phyloP scores from a whole-genome alignment of 225 moss, liverwort and hornwort species.

The Marchantia polymorpha region DNA sequence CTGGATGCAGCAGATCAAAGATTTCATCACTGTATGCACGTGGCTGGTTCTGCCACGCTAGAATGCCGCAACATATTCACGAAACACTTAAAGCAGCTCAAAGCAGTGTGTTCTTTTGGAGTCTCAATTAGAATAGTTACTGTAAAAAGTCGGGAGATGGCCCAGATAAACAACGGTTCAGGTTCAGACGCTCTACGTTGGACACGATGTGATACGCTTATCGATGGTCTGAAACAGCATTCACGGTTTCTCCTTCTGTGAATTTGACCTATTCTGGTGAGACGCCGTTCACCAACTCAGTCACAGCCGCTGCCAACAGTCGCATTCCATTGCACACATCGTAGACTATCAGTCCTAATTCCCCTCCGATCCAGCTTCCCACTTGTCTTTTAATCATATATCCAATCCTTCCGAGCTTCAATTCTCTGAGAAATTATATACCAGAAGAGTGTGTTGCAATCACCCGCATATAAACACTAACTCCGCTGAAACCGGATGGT shows the following conservation, averaged over 20 bases:
- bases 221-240: constrained; percentile 12
- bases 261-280: constrained; percentile 19
- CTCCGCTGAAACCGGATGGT: constrained; percentile 86
- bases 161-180: constrained; percentile 1
- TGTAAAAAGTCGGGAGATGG: constrained; percentile 12
- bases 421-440: constrained; percentile 49
- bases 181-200: not conserved
- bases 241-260: constrained; percentile 13
- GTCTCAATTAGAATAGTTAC: not conserved
- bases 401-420: constrained; percentile 24
- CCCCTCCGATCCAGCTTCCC: constrained; percentile 85
- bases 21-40: not conserved
- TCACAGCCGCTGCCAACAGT: constrained; percentile 48
- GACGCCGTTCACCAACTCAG: constrained; percentile 50
- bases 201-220: not conserved
- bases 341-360: constrained; percentile 73
- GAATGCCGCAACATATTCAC: not conserved
- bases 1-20: constrained; percentile 1
- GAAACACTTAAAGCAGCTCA: not conserved
- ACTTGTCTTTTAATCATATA: constrained; percentile 66
- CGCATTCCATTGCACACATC: constrained; percentile 72
- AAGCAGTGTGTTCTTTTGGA: not conserved
- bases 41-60: too few relatives aligned
- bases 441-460: constrained; percentile 89
- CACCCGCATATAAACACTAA: constrained; percentile 5